These are phyloP conservation scores for Akebia trifoliata DNA, from an alignment of 164 flowering plant species.

Conservation along the genomic window DNA sequence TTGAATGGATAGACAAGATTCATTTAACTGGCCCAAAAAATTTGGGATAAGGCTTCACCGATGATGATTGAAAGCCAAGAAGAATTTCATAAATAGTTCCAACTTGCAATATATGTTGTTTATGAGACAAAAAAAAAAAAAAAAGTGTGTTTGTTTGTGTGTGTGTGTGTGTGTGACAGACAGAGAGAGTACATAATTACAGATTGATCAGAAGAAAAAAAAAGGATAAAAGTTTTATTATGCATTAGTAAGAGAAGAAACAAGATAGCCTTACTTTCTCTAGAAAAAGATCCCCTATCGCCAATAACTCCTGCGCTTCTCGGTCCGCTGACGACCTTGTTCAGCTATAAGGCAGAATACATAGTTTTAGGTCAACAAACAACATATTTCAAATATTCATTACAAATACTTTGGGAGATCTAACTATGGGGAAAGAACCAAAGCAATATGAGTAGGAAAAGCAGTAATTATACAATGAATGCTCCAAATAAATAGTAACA, in stretches of 20 bases:
- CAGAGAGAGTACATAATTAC: background rate
- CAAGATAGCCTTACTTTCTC: conserved; percentile 61
- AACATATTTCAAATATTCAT: background rate
- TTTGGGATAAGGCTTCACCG: background rate
- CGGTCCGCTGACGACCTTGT: conserved; percentile 53
- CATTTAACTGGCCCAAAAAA: no score
- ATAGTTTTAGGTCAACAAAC: conserved; percentile 2
- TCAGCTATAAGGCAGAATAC: conserved; percentile 37
- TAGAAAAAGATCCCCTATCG: conserved; percentile 69
- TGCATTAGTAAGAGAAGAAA: background rate
- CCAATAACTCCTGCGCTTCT: conserved; percentile 78
- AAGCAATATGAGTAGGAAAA: background rate
- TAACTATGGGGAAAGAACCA: background rate
- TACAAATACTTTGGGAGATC: background rate
- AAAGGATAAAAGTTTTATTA: background rate
- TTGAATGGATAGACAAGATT: no score
- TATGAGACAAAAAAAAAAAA: background rate
- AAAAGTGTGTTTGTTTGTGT: no score
- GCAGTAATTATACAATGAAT: no score
- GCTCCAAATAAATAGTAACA: no score
- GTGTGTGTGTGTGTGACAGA: no score
- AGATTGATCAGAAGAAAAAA: background rate
- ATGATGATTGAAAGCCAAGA: background rate
- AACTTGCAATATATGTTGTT: background rate
- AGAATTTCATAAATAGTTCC: background rate